Evolutionary conservation across 331 rosid genomes (phyloP), one percentile per base, ranked within the genome.

Genomic region (Prunus yedoensis): DNA sequence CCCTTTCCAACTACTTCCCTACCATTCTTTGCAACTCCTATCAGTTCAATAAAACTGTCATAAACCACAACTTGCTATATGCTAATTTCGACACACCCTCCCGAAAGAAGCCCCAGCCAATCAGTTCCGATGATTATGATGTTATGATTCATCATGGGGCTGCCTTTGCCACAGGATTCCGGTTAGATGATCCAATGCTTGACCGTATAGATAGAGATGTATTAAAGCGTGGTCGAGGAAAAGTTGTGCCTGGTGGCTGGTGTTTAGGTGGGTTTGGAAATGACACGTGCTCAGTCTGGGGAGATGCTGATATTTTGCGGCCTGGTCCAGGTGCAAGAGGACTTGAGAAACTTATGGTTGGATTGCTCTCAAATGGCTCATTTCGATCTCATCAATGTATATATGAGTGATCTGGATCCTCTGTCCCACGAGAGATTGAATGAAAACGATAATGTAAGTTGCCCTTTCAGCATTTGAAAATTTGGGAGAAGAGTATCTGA

Each of bases 211-310:
- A 95, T 85, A 53, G 23, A 38, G 88, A 92, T 54, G 52, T 92
- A 53, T 74, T 95, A 86, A 77, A 84, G 23, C 91, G 96, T 17
- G 60, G 73, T 30, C 78, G 66, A 11, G 71, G 85, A 25, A 80
- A 84, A 1, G 86, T 85, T 61, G 87, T 89, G 78, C 97, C 99
- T 0, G 97, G 99, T 72, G 99, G 99, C 15, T 95, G 99, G 99
- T 95, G 99, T 85, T 74, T 92, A 77, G 97, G 97, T 27, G 94
- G 85, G 86, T 74, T 89, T 63, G 89, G 87, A 70, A 95, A 95
- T 60, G 83, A 18, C 67, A 85, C 97, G 0, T 95, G 99, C 76
- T 78, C 89, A 4, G 88, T 84, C 4, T 95, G 99, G 99, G 99
- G 99, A 58, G 93, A 95, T 88, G 97, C 99, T 10, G 84, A 82